A percentile compares a stretch with the other conserved stretches of the same genome.
Evolutionary conservation across 257 asterid genomes (phyloP).

Genomic region (Scutellaria minor): DNA sequence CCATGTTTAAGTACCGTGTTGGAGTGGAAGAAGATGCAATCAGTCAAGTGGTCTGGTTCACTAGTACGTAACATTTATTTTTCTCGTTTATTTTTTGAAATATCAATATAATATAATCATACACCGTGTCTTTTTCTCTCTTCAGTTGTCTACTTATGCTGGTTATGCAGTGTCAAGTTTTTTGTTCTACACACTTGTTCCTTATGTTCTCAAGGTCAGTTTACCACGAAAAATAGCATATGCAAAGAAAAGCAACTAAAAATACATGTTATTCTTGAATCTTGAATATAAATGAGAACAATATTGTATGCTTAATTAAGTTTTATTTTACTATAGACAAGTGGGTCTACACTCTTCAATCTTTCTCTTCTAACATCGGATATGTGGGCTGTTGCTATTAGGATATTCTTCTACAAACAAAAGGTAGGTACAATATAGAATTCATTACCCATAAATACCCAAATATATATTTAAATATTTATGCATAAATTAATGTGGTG

Average conservation of each 20-base stretch:
- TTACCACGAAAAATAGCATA: background rate
- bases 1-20: slow-evolving; percentile 41
- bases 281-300: no score
- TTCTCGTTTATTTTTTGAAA: no score
- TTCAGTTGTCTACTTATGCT: slow-evolving; percentile 54
- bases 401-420: slow-evolving; percentile 74
- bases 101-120: background rate
- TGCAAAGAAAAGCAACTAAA: no score
- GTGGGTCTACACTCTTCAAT: slow-evolving; percentile 80
- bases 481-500: no score
- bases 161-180: slow-evolving; percentile 58
- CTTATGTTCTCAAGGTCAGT: slow-evolving; percentile 40
- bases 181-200: slow-evolving; percentile 51
- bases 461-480: no score
- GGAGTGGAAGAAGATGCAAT: slow-evolving; percentile 60
- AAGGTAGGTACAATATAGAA: slow-evolving; percentile 37
- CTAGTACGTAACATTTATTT: slow-evolving; percentile 40
- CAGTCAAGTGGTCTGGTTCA: slow-evolving; percentile 59
- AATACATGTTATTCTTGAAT: no score
- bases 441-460: no score
- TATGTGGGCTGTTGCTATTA: slow-evolving; percentile 78
- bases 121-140: background rate
- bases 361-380: slow-evolving; percentile 85
- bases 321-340: slow-evolving; percentile 45
- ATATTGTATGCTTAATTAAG: no score